These are phyloP conservation scores for Curvularia eragrostidis DNA, from an alignment of 2,329 filamentous ascomycete species.

Conservation along the genomic window DNA sequence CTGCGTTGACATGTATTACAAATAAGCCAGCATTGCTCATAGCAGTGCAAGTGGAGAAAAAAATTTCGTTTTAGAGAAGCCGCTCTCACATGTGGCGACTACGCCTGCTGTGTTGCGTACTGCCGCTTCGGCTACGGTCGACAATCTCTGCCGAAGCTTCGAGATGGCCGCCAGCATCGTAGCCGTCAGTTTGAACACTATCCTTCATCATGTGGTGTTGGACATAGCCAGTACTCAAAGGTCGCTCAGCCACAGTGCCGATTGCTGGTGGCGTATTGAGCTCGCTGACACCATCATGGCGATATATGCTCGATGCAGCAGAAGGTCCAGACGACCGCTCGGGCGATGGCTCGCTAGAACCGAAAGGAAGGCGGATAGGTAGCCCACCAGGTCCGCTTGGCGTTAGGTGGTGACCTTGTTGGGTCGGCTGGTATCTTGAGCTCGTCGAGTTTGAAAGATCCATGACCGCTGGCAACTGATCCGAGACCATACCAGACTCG, in stretches of 20 bases:
- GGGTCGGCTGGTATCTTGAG: conserved; percentile 17
- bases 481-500: conserved; percentile 36
- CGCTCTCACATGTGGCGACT: conserved; percentile 19
- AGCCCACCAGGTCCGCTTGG: conserved; percentile 35
- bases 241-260: conserved; percentile 31
- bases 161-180: conserved; percentile 40
- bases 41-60: conserved; percentile 11
- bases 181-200: conserved; percentile 45
- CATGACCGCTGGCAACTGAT: conserved; percentile 41
- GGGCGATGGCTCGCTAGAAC: conserved; percentile 45
- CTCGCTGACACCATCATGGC: conserved; percentile 27
- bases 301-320: conserved; percentile 46
- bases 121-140: conserved; percentile 44
- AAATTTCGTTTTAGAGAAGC: not conserved
- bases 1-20: conserved; percentile 15
- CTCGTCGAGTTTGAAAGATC: conserved; percentile 26
- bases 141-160: conserved; percentile 49
- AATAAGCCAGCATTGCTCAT: conserved; percentile 3
- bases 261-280: conserved; percentile 30
- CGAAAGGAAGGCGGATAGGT: conserved; percentile 47
- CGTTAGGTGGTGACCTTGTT: conserved; percentile 33
- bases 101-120: conserved; percentile 39
- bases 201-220: conserved; percentile 49
- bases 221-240: conserved; percentile 49
- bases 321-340: conserved; percentile 46